Conservation (phyloP, 495 filamentous ascomycete genomes). For the Wilcoxina mikolae region DNA sequence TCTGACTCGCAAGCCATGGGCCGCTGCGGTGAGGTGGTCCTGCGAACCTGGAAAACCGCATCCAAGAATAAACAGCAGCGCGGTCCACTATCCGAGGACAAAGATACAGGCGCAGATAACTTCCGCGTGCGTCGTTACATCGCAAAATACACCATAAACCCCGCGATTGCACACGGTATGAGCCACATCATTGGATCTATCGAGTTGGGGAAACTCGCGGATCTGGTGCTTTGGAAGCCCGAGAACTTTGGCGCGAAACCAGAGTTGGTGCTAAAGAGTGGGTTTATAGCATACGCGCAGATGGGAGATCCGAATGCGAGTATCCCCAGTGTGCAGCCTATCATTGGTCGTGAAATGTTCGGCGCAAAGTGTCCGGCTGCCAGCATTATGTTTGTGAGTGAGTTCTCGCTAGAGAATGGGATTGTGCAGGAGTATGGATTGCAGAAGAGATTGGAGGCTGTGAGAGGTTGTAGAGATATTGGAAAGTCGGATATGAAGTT, state of each 20-base stretch:
- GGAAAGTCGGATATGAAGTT: slow-evolving; percentile 89
- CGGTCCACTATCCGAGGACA: slow-evolving; percentile 60
- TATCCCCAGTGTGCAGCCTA: slow-evolving; percentile 78
- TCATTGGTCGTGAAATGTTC: slow-evolving; percentile 81
- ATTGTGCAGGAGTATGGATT: slow-evolving; percentile 56
- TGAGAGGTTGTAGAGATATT: slow-evolving; percentile 63
- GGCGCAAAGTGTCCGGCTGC: slow-evolving; percentile 54
- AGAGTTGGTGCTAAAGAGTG: slow-evolving; percentile 68
- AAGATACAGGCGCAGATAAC: slow-evolving; percentile 74
- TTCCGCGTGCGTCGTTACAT: slow-evolving; percentile 87
- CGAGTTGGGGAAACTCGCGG: slow-evolving; percentile 81
- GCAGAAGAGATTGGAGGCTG: slow-evolving; percentile 65
- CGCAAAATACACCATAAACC: slow-evolving; percentile 96
- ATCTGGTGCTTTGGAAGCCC: slow-evolving; percentile 80
- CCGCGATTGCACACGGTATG: slow-evolving; percentile 89
- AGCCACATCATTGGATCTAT: slow-evolving; percentile 73
- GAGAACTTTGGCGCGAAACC: slow-evolving; percentile 85
- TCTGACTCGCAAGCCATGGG: slow-evolving; percentile 97
- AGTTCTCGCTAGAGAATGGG: slow-evolving; percentile 51
- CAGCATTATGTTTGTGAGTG: slow-evolving; percentile 72
- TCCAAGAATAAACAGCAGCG: slow-evolving; percentile 94
- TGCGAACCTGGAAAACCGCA: slow-evolving; percentile 94
- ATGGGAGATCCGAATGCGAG: slow-evolving; percentile 95
- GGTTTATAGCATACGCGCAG: slow-evolving; percentile 69
- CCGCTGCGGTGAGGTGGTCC: slow-evolving; percentile 84